These are phyloP conservation scores for Colletotrichum destructivum DNA, from an alignment of 2,329 filamentous ascomycete species.

Conservation along the genomic window DNA sequence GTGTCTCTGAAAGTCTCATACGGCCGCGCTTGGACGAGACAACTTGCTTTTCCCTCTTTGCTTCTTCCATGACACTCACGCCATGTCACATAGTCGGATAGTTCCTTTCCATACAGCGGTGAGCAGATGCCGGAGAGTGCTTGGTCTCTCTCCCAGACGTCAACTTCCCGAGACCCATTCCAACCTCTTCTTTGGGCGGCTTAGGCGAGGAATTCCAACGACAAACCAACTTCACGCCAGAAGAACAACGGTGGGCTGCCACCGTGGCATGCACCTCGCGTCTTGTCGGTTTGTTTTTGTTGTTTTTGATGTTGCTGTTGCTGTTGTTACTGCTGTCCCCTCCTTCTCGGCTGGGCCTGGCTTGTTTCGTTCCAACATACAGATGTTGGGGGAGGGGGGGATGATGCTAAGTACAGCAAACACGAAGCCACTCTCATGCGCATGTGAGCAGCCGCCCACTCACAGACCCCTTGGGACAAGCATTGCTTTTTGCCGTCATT, in stretches of 20 bases:
- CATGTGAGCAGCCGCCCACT: slow-evolving; percentile 26
- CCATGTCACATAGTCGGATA: slow-evolving; percentile 20
- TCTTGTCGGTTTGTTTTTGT: slow-evolving; percentile 5
- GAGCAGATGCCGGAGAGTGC: slow-evolving; percentile 21
- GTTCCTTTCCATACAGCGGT: slow-evolving; percentile 31
- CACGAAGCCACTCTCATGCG: slow-evolving; percentile 22
- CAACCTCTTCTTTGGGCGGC: slow-evolving; percentile 8
- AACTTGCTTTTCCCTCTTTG: slow-evolving; percentile 36
- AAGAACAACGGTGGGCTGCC: background rate
- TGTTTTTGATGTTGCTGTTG: background rate
- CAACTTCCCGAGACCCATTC: slow-evolving; percentile 34
- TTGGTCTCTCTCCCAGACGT: slow-evolving; percentile 14
- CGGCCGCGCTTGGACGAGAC: slow-evolving; percentile 28
- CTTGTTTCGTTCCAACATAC: slow-evolving; percentile 30
- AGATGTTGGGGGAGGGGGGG: slow-evolving; percentile 7
- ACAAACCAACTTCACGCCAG: background rate
- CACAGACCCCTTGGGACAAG: slow-evolving; percentile 26
- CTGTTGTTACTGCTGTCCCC: background rate
- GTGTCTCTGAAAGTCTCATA: slow-evolving; percentile 37
- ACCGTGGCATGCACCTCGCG: slow-evolving; percentile 1
- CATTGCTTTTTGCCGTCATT: slow-evolving; percentile 34
- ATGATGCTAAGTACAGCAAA: slow-evolving; percentile 36
- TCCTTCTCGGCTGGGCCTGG: slow-evolving; percentile 23
- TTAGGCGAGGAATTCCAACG: slow-evolving; percentile 11
- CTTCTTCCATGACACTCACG: slow-evolving; percentile 34